A percentile compares a stretch with the other conserved stretches of the same genome.
These are phyloP conservation scores for Capsicum chinense DNA, from an alignment of 257 asterid species.

Conservation along the genomic window DNA sequence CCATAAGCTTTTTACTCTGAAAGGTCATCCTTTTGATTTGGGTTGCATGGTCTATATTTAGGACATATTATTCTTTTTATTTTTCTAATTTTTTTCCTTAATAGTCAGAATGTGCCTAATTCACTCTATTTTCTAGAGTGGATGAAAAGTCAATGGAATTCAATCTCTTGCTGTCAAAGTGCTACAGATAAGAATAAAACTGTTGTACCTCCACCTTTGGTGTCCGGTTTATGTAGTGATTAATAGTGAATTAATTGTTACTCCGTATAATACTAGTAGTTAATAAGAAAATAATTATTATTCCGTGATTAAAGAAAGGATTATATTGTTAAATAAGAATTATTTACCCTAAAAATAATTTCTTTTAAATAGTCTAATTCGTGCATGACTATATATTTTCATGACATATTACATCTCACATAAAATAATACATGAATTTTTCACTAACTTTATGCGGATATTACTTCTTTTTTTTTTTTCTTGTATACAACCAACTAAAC, in stretches of 20 bases:
- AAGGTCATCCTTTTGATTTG: too few relatives aligned
- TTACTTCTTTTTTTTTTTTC: neutral
- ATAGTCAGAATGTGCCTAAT: neutral
- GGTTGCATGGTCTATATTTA: too few relatives aligned
- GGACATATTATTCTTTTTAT: too few relatives aligned
- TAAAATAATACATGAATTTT: neutral
- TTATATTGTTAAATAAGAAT: neutral
- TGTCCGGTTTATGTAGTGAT: neutral
- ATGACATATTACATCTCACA: neutral
- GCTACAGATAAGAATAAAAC: neutral
- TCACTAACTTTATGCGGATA: neutral
- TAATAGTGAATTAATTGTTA: neutral
- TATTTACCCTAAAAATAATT: neutral
- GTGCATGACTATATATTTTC: too few relatives aligned
- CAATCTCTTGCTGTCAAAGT: neutral
- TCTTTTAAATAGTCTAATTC: neutral
- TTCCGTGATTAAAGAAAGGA: neutral
- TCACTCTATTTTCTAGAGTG: neutral
- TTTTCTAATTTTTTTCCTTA: too few relatives aligned
- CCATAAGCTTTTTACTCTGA: too few relatives aligned
- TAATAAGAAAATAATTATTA: neutral
- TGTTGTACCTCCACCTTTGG: neutral
- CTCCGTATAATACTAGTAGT: neutral
- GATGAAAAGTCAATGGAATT: conserved; percentile 9
- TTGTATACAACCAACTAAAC: neutral